These are phyloP conservation scores for Priceomyces medius DNA, from an alignment of 805 yeast species.

Conservation along the genomic window DNA sequence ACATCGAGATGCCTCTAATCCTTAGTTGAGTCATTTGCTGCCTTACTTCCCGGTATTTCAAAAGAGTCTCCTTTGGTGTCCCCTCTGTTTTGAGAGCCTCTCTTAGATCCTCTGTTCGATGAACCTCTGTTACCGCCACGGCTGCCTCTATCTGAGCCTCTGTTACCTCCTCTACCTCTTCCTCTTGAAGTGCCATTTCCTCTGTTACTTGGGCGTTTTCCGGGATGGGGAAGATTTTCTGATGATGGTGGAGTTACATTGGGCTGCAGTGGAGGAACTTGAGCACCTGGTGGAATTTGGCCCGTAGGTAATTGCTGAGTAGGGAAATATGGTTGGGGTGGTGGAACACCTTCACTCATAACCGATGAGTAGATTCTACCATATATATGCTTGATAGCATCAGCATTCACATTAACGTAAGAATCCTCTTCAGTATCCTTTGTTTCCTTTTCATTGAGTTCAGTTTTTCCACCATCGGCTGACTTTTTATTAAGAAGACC, in stretches of 20 bases:
- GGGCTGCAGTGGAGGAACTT: conserved; percentile 30
- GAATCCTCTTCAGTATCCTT: conserved; percentile 11
- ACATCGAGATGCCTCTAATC: background rate
- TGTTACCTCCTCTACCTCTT: conserved; percentile 17
- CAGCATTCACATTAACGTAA: conserved; percentile 16
- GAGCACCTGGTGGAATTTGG: conserved; percentile 5
- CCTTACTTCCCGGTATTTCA: background rate
- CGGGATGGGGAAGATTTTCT: background rate
- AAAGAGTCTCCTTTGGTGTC: background rate
- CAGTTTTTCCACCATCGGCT: conserved; percentile 12
- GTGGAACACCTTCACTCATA: conserved; percentile 35
- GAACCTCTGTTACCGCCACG: conserved; percentile 7
- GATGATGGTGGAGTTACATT: conserved; percentile 28
- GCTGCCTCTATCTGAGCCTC: conserved; percentile 18
- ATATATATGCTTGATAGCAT: conserved; percentile 41
- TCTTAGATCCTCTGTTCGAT: conserved; percentile 1
- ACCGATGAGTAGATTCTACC: conserved; percentile 44
- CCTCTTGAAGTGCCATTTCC: conserved; percentile 15
- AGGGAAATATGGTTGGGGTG: conserved; percentile 8
- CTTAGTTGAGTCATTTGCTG: background rate
- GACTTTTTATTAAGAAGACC: conserved; percentile 10
- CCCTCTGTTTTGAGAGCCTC: background rate
- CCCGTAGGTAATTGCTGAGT: conserved; percentile 2
- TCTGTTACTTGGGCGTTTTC: conserved; percentile 11
- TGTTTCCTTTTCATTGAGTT: conserved; percentile 16